phyloP scores from a whole-genome alignment of 345 rosid genomes.

The Eucalyptus marginata region DNA sequence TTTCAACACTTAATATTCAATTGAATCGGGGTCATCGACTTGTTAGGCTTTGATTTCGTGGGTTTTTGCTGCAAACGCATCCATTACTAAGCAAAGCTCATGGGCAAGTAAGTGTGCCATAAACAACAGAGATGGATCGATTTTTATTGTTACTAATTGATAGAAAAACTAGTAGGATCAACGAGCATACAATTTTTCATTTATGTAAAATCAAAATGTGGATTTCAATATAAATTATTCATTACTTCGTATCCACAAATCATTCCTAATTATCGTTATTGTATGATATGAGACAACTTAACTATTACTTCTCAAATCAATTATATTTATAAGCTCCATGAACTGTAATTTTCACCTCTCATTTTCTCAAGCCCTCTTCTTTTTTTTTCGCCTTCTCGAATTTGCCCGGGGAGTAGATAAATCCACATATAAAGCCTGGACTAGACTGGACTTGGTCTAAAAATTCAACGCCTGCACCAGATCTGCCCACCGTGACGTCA shows the following conservation, averaged over 20 bases:
- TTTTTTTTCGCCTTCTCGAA: background rate
- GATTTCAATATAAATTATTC: background rate
- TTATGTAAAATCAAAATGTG: background rate
- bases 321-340: background rate
- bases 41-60: background rate
- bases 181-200: background rate
- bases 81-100: too few relatives aligned
- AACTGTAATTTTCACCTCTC: background rate
- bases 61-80: too few relatives aligned
- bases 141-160: background rate
- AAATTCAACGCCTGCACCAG: background rate
- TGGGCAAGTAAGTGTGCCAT: rapidly evolving
- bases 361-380: background rate
- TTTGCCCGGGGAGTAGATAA: background rate
- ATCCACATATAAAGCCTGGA: background rate
- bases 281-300: background rate
- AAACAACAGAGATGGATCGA: rapidly evolving
- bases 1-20: background rate
- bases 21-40: rapidly evolving
- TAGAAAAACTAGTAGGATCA: background rate
- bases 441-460: background rate
- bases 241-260: background rate
- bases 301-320: too few relatives aligned
- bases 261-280: background rate
- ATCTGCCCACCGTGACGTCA: background rate